These are phyloP conservation scores for Dactylellina sp. DNA, from an alignment of 2,329 filamentous ascomycete species.

Conservation along the genomic window DNA sequence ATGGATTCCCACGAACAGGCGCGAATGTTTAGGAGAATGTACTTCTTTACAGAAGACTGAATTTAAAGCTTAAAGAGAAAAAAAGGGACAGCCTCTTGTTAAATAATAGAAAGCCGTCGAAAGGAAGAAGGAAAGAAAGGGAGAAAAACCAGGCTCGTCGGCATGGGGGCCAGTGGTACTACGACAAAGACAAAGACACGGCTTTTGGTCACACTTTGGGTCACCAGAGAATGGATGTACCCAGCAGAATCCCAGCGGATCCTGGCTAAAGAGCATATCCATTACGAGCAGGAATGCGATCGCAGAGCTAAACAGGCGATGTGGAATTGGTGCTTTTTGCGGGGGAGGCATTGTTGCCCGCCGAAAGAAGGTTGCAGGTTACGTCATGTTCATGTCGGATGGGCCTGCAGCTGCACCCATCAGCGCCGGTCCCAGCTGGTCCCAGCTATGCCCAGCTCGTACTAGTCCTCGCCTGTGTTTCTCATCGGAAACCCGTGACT, in stretches of 20 bases:
- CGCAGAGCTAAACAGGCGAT: slow-evolving; percentile 27
- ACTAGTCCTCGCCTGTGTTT: background rate
- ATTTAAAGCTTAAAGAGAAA: too few species aligned
- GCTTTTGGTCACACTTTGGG: slow-evolving; percentile 36
- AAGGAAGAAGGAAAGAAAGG: background rate
- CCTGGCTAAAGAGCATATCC: background rate
- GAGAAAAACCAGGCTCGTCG: background rate
- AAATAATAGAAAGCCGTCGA: slow-evolving; percentile 15
- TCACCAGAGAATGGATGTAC: slow-evolving; percentile 42
- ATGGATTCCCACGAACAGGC: too few species aligned
- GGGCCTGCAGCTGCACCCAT: too few species aligned
- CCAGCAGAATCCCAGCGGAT: slow-evolving; percentile 17
- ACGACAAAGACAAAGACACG: slow-evolving; percentile 9
- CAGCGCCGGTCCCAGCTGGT: too few species aligned
- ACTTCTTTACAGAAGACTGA: too few species aligned
- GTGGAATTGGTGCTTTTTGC: slow-evolving; percentile 42
- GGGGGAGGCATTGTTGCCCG: too few species aligned
- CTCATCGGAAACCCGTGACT: too few species aligned
- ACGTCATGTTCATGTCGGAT: slow-evolving; percentile 52
- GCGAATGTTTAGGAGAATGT: too few species aligned
- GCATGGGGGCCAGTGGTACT: slow-evolving; percentile 9
- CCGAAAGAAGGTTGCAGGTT: too few species aligned
- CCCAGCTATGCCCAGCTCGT: too few species aligned
- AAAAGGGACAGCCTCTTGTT: slow-evolving; percentile 6
- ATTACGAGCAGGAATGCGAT: slow-evolving; percentile 27